Base-by-base conservation (phyloP, 1,139 yeast species). In the Pichia sp. region DNA sequence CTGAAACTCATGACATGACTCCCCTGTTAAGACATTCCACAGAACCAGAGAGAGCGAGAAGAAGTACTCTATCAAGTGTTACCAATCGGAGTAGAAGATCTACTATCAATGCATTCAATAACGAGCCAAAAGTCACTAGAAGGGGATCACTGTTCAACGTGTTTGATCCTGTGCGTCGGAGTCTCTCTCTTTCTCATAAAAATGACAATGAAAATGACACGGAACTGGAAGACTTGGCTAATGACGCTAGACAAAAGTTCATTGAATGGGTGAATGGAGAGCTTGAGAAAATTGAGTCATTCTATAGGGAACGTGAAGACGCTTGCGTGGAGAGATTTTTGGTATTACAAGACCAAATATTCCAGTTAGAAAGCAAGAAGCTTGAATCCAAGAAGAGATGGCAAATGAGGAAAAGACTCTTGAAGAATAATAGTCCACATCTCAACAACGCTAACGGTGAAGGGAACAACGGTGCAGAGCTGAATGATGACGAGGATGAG, bases 281-380 rank as follows among this genome's bases (percentile, higher is more conserved):
- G 51, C 62, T 78, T 17, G 41, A 34, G 3, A 81, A 77, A 51
- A 80, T 84, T 10, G 77, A 82, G 33, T 39, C 29, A 1, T 84
- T 84, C 52, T 84, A 70, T 54, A 60, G 55, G 30, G 74, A 69
- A 29, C 75, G 69, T 48, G 93, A 83, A 50, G 64, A 65, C 22
- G 80, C 75, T 28, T 75, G 72, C 0, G 67, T 75, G 32, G 74
- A 74, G 39, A 63, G 88, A 42, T 79, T 72, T 47, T 58, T 76
- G 13, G 54, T 79, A 9, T 54, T 85, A 17, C 83, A 81, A 48
- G 83, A 75, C 46, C 94, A 84, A 53, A 55, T 85, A 31, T 69
- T 69, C 43, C 79, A 75, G 43, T 53, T 84, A 41, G 64, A 74
- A 37, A 77, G 74, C 31, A 88, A 81, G 47, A 67, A 66, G 35